Conservation (phyloP, 208 protist species). For the Crithidia bombi region DNA sequence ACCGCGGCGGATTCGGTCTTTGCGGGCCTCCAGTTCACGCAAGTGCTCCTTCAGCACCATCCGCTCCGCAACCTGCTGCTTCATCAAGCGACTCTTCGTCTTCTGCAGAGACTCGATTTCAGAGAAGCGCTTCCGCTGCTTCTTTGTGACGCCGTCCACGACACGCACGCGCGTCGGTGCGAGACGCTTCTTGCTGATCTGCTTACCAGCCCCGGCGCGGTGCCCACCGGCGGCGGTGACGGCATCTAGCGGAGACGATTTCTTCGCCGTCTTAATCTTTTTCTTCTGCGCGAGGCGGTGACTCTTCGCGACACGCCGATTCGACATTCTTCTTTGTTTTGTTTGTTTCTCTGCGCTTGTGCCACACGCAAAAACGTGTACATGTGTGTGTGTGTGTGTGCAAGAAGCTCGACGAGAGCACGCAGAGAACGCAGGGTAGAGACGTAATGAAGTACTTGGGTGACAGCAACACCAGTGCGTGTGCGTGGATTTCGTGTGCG, state of each 20-base stretch:
- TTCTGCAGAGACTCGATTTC: conserved; percentile 36
- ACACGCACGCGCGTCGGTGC: conserved; percentile 20
- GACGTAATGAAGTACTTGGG: no score
- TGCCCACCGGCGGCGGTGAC: conserved; percentile 5
- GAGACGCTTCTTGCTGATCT: conserved; percentile 1
- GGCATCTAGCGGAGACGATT: conserved; percentile 14
- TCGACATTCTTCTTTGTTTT: conserved; percentile 35
- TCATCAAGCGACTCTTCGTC: conserved; percentile 65
- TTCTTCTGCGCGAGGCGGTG: conserved; percentile 46
- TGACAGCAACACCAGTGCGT: no score
- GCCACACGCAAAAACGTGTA: not conserved
- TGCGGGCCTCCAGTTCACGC: conserved; percentile 68
- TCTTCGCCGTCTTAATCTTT: conserved; percentile 38
- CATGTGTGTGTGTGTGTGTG: no score
- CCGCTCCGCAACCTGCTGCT: conserved; percentile 79
- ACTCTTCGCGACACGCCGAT: conserved; percentile 41
- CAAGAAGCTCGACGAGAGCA: no score
- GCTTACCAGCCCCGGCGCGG: conserved; percentile 18
- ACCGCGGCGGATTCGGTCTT: conserved; percentile 65
- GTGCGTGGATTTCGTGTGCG: no score
- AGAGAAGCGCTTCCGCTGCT: conserved; percentile 21
- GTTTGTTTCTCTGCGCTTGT: not conserved
- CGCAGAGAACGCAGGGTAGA: no score
- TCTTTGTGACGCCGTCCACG: conserved; percentile 14
- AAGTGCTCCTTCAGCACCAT: conserved; percentile 88